A percentile compares a stretch with the other conserved stretches of the same genome.
Conservation (phyloP, 352 stramenopile genomes). For the Phytophthora ohioensis region DNA sequence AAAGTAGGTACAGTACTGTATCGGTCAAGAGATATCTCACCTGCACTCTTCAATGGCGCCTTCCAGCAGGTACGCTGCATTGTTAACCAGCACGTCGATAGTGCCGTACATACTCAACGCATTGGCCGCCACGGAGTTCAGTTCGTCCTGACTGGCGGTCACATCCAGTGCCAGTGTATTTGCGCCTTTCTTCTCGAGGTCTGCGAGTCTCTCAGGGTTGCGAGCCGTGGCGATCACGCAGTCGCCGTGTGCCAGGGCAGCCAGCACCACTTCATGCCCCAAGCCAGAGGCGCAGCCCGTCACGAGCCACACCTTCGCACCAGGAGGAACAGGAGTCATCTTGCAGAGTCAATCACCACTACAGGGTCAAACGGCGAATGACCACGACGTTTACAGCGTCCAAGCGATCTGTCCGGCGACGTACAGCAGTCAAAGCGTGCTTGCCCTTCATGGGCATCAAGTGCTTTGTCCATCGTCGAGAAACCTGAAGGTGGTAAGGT, state of each 20-base stretch:
- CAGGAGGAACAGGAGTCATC: conserved; percentile 28
- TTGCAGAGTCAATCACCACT: neutral
- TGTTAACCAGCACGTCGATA: conserved; percentile 57
- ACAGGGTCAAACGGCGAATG: conserved; percentile 25
- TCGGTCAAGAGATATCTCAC: conserved; percentile 9
- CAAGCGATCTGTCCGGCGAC: conserved; percentile 18
- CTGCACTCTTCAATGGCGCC: conserved; percentile 54
- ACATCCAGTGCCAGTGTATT: conserved; percentile 47
- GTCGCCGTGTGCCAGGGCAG: conserved; percentile 42
- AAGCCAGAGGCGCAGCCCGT: conserved; percentile 53
- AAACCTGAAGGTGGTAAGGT: conserved; percentile 23
- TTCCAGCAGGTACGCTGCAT: conserved; percentile 50
- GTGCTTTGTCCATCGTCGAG: conserved; percentile 23
- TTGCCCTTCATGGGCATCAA: conserved; percentile 34
- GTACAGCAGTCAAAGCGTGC: conserved; percentile 22
- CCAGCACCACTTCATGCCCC: conserved; percentile 44
- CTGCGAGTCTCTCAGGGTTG: conserved; percentile 28
- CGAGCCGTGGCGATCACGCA: conserved; percentile 53
- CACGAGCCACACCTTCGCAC: conserved; percentile 49
- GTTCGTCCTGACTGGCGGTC: conserved; percentile 38
- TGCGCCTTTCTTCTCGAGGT: conserved; percentile 41
- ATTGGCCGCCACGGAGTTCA: conserved; percentile 33
- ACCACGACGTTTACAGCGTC: no score
- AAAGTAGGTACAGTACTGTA: conserved; percentile 8
- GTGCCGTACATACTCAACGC: conserved; percentile 33